A percentile compares a stretch with the other conserved stretches of the same genome.
These are phyloP conservation scores for Cryptosporidium viatorum DNA, from an alignment of 169 alveolate genomes.

Conservation along the genomic window DNA sequence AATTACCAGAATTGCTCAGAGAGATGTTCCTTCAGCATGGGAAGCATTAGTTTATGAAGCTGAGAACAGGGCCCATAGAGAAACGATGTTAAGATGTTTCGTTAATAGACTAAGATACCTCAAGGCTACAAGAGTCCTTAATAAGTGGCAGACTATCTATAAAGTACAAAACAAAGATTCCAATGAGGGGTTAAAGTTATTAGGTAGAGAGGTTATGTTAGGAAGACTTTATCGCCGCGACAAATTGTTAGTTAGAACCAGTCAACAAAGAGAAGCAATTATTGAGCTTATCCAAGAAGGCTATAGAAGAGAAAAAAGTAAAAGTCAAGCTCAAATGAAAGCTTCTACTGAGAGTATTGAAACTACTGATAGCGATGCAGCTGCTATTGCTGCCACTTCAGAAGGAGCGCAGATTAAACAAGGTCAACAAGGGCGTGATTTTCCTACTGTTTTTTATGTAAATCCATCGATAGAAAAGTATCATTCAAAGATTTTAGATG, in stretches of 20 bases:
- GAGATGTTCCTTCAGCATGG: conserved; percentile 74
- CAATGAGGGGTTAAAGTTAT: conserved; percentile 57
- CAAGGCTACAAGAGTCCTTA: conserved; percentile 60
- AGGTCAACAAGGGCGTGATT: conserved; percentile 75
- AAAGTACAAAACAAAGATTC: conserved; percentile 68
- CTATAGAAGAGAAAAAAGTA: conserved; percentile 63
- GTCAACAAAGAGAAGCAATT: conserved; percentile 65
- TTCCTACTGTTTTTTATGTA: conserved; percentile 57
- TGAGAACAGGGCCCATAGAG: conserved; percentile 73
- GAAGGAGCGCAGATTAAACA: conserved; percentile 73
- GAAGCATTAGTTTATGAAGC: conserved; percentile 73
- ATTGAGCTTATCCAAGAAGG: conserved; percentile 76
- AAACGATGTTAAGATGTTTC: conserved; percentile 67
- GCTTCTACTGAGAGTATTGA: conserved; percentile 65
- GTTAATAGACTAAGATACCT: conserved; percentile 72
- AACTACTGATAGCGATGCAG: conserved; percentile 71
- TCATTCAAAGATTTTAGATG: conserved; percentile 28
- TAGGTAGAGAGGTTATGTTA: conserved; percentile 69
- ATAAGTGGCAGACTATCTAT: conserved; percentile 65
- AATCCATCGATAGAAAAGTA: conserved; percentile 47
- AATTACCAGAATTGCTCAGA: conserved; percentile 72
- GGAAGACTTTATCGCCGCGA: conserved; percentile 75
- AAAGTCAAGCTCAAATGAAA: conserved; percentile 69
- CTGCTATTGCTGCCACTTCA: conserved; percentile 69
- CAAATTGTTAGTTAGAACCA: conserved; percentile 36